Conservation (phyloP, 352 stramenopile genomes). For the Pythium utonaiense region DNA sequence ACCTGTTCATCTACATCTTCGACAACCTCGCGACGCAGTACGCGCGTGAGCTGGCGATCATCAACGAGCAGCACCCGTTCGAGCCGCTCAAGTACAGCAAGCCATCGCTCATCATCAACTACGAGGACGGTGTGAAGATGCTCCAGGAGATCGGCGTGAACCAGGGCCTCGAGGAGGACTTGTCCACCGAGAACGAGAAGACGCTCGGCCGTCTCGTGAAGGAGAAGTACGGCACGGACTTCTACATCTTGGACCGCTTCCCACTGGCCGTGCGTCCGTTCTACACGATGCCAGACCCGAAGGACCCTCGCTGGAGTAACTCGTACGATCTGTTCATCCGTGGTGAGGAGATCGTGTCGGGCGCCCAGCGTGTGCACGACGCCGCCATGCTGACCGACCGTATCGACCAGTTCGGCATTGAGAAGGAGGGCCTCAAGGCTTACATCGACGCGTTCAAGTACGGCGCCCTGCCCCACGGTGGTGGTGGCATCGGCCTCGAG, state of each 20-base stretch:
- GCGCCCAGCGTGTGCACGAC: conserved; percentile 99
- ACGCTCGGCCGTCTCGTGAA: conserved; percentile 93
- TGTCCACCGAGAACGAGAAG: conserved; percentile 97
- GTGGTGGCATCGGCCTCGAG: conserved; percentile 98
- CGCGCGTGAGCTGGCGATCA: conserved; percentile 91
- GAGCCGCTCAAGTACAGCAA: conserved; percentile 96
- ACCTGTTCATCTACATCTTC: conserved; percentile 99
- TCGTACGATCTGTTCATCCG: conserved; percentile 99
- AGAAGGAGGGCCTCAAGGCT: conserved; percentile 88
- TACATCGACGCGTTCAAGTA: conserved; percentile 99
- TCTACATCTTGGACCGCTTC: conserved; percentile 99
- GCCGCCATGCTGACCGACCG: conserved; percentile 91
- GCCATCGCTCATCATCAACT: conserved; percentile 91
- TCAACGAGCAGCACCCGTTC: conserved; percentile 97
- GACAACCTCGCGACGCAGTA: conserved; percentile 95
- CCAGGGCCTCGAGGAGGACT: conserved; percentile 73
- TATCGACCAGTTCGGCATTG: conserved; percentile 82
- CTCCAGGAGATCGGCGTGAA: conserved; percentile 79
- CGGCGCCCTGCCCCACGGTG: conserved; percentile 97
- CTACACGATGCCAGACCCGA: conserved; percentile 99
- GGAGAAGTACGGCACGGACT: conserved; percentile 99
- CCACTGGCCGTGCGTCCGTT: conserved; percentile 97
- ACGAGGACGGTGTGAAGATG: conserved; percentile 93
- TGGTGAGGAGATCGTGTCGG: conserved; percentile 99
- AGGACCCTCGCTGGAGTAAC: conserved; percentile 94